Percentiles rank a stretch among this genome's conserved stretches.
Conservation (phyloP, 2,329 filamentous ascomycete genomes). For the Aureobasidium sp. region DNA sequence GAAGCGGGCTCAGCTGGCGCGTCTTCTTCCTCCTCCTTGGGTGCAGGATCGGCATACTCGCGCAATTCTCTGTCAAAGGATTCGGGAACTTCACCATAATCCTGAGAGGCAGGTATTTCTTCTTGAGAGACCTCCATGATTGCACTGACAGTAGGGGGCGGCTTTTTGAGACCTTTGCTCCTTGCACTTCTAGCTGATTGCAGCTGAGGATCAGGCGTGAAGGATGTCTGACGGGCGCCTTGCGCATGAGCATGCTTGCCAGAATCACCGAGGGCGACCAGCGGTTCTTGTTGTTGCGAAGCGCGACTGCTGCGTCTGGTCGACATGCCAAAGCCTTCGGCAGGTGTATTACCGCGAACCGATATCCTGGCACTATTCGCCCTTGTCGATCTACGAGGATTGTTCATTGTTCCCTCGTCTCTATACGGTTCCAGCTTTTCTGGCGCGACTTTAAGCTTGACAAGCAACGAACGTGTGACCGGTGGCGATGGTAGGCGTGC, state of each 20-base stretch:
- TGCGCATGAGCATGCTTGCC: slow-evolving; percentile 51
- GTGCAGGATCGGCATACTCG: neutral
- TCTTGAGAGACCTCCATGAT: slow-evolving; percentile 51
- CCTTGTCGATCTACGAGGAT: slow-evolving; percentile 5
- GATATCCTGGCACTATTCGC: slow-evolving; percentile 5
- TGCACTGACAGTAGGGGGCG: slow-evolving; percentile 33
- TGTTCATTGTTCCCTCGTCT: neutral
- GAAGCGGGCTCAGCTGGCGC: neutral
- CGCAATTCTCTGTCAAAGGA: slow-evolving; percentile 2
- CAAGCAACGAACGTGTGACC: slow-evolving; percentile 26
- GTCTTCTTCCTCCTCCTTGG: slow-evolving; percentile 2
- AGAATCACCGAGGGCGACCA: slow-evolving; percentile 53
- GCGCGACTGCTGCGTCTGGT: slow-evolving; percentile 52
- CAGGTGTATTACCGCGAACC: slow-evolving; percentile 20
- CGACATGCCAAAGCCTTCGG: slow-evolving; percentile 17
- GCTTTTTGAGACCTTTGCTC: slow-evolving; percentile 44
- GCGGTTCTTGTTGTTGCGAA: slow-evolving; percentile 46
- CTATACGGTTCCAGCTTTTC: neutral
- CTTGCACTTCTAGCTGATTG: slow-evolving; percentile 34
- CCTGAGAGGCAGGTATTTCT: slow-evolving; percentile 23
- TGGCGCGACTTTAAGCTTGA: slow-evolving; percentile 28
- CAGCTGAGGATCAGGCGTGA: slow-evolving; percentile 39
- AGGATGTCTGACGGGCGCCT: slow-evolving; percentile 41
- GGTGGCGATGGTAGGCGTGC: slow-evolving; percentile 4
- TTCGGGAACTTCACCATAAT: slow-evolving; percentile 25